These are phyloP conservation scores for Hyaloscypha finlandica DNA, from an alignment of 495 filamentous ascomycete species.

Conservation along the genomic window DNA sequence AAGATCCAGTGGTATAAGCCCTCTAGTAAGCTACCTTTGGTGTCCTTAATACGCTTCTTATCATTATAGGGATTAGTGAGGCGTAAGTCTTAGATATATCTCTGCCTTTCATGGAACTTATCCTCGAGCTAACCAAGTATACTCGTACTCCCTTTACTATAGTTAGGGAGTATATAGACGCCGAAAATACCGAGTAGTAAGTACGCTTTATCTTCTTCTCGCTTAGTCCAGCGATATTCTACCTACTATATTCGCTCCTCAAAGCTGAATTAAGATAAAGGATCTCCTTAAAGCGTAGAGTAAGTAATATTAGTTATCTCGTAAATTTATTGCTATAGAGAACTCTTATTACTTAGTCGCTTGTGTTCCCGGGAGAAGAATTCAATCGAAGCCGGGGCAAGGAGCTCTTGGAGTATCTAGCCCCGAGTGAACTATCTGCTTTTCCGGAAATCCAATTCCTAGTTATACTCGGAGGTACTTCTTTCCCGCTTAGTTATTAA, in stretches of 20 bases:
- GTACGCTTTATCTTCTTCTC: neutral
- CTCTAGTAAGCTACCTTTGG: no score
- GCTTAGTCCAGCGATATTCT: neutral
- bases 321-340: conserved; percentile 4
- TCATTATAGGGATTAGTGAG: no score
- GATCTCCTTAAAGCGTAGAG: conserved; percentile 4
- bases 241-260: conserved; percentile 14
- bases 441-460: neutral
- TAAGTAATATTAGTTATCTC: conserved; percentile 6
- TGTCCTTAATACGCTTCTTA: no score
- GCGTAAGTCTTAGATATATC: no score
- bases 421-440: no score
- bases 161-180: no score
- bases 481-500: neutral
- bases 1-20: no score
- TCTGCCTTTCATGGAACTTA: no score
- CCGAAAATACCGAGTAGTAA: no score
- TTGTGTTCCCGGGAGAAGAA: neutral
- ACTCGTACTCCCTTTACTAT: no score
- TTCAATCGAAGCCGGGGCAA: conserved; percentile 11
- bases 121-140: no score
- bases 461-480: neutral
- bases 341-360: conserved; percentile 13
- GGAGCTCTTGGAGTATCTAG: conserved; percentile 3
- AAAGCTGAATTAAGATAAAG: conserved; percentile 6